phyloP scores from a whole-genome alignment of 2,329 filamentous ascomycete genomes.

The Xylaria multiplex region DNA sequence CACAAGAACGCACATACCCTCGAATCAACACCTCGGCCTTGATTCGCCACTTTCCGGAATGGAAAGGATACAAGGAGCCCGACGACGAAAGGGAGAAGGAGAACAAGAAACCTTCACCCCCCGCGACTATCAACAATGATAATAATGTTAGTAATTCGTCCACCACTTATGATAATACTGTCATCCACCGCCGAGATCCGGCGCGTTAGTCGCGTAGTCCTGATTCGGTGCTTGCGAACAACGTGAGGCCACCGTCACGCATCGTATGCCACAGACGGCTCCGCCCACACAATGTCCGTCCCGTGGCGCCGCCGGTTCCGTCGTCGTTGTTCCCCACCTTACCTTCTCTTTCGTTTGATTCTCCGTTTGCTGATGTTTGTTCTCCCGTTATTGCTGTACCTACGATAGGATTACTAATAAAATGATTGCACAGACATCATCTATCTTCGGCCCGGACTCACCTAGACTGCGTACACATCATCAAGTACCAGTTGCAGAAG shows the following conservation, averaged over 20 bases:
- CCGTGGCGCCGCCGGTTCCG: neutral
- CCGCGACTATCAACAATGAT: slow-evolving; percentile 41
- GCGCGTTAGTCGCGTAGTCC: slow-evolving; percentile 34
- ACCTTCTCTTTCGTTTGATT: slow-evolving; percentile 17
- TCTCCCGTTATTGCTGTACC: slow-evolving; percentile 10
- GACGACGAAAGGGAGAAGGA: slow-evolving; percentile 40
- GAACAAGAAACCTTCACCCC: slow-evolving; percentile 50
- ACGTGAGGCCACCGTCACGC: slow-evolving; percentile 15
- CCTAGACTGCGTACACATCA: slow-evolving; percentile 28
- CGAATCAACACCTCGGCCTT: slow-evolving; percentile 51
- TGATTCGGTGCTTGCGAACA: slow-evolving; percentile 13
- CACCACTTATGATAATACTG: slow-evolving; percentile 14
- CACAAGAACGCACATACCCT: slow-evolving; percentile 49
- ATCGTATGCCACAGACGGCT: slow-evolving; percentile 18
- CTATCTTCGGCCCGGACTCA: slow-evolving; percentile 45
- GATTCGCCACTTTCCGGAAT: slow-evolving; percentile 63
- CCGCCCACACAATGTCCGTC: slow-evolving; percentile 12
- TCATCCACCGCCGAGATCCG: slow-evolving; percentile 26
- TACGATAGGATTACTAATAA: slow-evolving; percentile 24
- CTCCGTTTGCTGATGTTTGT: slow-evolving; percentile 34
- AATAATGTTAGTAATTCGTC: slow-evolving; percentile 33
- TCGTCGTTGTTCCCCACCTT: slow-evolving; percentile 17
- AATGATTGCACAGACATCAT: slow-evolving; percentile 11
- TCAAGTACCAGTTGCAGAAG: slow-evolving; percentile 33
- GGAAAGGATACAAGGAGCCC: slow-evolving; percentile 41